Base-by-base conservation (phyloP, 306 rosid genomes). In the Macrotyloma uniflorum region DNA sequence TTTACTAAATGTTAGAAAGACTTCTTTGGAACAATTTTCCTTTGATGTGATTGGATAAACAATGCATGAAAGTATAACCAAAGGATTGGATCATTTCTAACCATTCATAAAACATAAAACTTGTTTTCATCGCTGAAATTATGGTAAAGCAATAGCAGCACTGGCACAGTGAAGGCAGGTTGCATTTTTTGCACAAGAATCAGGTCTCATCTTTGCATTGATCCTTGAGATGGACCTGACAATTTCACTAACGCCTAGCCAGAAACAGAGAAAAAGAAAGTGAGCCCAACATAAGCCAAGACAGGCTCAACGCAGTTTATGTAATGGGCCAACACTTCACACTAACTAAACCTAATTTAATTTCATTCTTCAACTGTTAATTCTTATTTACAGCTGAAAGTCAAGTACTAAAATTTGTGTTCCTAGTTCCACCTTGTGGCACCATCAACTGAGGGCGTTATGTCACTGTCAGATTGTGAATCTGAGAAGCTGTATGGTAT, bases 401-500 rank as follows among this genome's bases (percentile, higher is more conserved):
- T 66, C 47, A 51, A 63, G 45, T 46, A 23, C 13, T 22, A 22
- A 10, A 40, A 33, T 0, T 8, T 65, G n/a, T n/a, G n/a, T 72
- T 8, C 3, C 71, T 70, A 85, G 26, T 20, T n/a, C 84, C 83
- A 84, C 65, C 80, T 82, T 32, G 47, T 13, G 4, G 10, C 26
- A 38, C 62, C 79, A 46, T 63, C 26, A 28, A 76, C 65, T 43
- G 88, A 80, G 8, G 95, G 75, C 0, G 81, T 69, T 61, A 86
- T 77, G 45, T 85, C 88, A 43, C 80, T 81, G 23, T 86, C 87
- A 1, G 93, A 79, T 24, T 85, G 91, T 26, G 90, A 76, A 26
- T 80, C 87, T 10, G 87, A 80, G 73, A 78, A 80, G 80, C 50
- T 49, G 65, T 66, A 83, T 20, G 79, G 58, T 32, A 77, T 77